Base-by-base conservation (phyloP, 192 early-diverging fungal species). In the Coemansia sp. region DNA sequence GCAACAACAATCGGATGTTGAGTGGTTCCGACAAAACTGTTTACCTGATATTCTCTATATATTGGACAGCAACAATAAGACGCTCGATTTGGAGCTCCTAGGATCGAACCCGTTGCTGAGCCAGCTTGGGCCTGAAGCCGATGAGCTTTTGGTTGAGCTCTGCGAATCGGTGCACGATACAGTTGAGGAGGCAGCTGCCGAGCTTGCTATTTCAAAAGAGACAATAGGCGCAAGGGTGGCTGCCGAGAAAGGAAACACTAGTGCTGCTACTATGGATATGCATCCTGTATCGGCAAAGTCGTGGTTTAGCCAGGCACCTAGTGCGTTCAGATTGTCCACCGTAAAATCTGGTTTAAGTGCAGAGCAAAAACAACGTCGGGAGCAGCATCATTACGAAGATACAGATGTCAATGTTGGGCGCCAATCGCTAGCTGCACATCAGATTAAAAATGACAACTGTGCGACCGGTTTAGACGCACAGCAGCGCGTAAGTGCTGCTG, bases 1-100 rank as follows among this genome's bases (percentile, higher is more conserved):
- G 4, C 54, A 14, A 56, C 72, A 39, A 64, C 80, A 74, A 42
- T 57, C 57, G 0, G 75, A 82, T 14, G 50, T 64, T 17, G 80
- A 82, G 54, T 82, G 80, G 80, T 74, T 82, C 55, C 57, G 80
- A 6, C 74, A 77, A 42, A 82, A 82, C 54, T 82, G 71, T 46
- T 59, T 82, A 24, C 80, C 80, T 6, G 80, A 82, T 29, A 71
- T 82, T 22, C 55, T 82, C 21, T 70, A 54, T 31, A 61, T 76
- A 14, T 21, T 82, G 5, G 80, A 82, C 23, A 61, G 50, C 33
- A 66, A 75, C 20, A 55, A 46, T 1, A 42, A 56, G 27, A 64
- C 65, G 5, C 58, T 82, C 11, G 80, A 82, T 33, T 30, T 59
- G 9, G 80, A 82, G 68, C 66, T 82, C 27, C 66, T 82, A 2